Conservation (phyloP, 1,139 yeast species). For the Hemisphaericaspora xylofermentans region DNA sequence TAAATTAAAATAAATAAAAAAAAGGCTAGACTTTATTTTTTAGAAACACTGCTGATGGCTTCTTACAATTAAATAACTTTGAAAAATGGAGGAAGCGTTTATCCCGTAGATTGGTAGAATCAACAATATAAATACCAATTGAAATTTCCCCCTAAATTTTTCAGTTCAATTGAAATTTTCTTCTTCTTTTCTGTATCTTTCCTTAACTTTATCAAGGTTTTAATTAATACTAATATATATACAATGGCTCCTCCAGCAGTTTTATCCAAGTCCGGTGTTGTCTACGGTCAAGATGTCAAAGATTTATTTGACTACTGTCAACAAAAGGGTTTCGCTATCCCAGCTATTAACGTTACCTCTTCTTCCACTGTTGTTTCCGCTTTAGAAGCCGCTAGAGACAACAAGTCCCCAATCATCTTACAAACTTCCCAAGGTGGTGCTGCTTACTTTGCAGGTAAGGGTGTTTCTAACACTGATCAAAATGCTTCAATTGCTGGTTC, state of each 20-base stretch:
- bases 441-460: slow-evolving; percentile 99
- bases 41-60: slow-evolving; percentile 3
- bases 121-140: slow-evolving; percentile 1
- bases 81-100: slow-evolving; percentile 1
- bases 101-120: not conserved
- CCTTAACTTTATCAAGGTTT: slow-evolving; percentile 1
- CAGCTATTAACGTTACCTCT: slow-evolving; percentile 97
- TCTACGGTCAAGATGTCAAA: slow-evolving; percentile 97
- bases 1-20: no score
- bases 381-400: slow-evolving; percentile 97
- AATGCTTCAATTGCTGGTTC: slow-evolving; percentile 93
- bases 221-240: slow-evolving; percentile 3
- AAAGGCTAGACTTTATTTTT: no score
- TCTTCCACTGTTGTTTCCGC: slow-evolving; percentile 97
- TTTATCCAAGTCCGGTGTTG: slow-evolving; percentile 91
- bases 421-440: slow-evolving; percentile 99
- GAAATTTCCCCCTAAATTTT: not conserved
- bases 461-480: slow-evolving; percentile 91
- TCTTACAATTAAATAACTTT: not conserved
- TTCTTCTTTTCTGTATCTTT: slow-evolving; percentile 1
- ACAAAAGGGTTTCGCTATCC: slow-evolving; percentile 91
- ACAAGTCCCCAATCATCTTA: slow-evolving; percentile 90
- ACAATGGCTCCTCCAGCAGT: slow-evolving; percentile 57
- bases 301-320: slow-evolving; percentile 92
- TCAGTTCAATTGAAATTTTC: not conserved